phyloP scores from a whole-genome alignment of 2,329 filamentous ascomycete species.

The Sclerotinia borealis region DNA sequence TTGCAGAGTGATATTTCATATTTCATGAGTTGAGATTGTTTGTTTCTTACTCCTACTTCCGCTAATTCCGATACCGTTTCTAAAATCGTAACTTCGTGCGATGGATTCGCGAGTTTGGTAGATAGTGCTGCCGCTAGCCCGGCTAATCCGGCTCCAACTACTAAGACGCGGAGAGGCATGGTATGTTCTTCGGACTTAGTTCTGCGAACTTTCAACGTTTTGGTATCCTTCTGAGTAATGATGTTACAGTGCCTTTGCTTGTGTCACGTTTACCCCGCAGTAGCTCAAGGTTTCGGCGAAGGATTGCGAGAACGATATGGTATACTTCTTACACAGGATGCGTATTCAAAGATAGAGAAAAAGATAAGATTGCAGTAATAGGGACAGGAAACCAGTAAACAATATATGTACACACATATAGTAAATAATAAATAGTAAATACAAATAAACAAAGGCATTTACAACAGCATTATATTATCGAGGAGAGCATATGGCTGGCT shows the following conservation, averaged over 20 bases:
- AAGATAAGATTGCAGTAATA: not conserved
- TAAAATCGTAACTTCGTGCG: slow-evolving; percentile 38
- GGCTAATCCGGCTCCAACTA: slow-evolving; percentile 40
- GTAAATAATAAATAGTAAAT: not conserved
- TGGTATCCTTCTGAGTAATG: not conserved
- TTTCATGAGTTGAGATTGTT: no score
- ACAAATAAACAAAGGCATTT: not conserved
- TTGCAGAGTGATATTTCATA: not conserved
- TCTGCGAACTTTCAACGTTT: not conserved
- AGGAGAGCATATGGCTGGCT: not conserved
- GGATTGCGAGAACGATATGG: not conserved
- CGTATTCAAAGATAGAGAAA: not conserved
- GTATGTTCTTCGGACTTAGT: not conserved
- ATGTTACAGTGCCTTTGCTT: not conserved
- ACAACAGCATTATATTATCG: not conserved
- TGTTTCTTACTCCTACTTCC: slow-evolving; percentile 33
- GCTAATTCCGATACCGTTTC: slow-evolving; percentile 37
- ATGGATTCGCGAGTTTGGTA: slow-evolving; percentile 31
- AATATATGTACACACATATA: not conserved
- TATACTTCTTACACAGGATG: not conserved
- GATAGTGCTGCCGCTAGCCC: slow-evolving; percentile 38
- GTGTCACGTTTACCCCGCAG: not conserved
- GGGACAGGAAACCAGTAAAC: not conserved
- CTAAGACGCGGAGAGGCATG: slow-evolving; percentile 33
- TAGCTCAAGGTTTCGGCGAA: not conserved